Evolutionary conservation across 495 filamentous ascomycete genomes (phyloP).

Genomic region (Annulohypoxylon bovei): DNA sequence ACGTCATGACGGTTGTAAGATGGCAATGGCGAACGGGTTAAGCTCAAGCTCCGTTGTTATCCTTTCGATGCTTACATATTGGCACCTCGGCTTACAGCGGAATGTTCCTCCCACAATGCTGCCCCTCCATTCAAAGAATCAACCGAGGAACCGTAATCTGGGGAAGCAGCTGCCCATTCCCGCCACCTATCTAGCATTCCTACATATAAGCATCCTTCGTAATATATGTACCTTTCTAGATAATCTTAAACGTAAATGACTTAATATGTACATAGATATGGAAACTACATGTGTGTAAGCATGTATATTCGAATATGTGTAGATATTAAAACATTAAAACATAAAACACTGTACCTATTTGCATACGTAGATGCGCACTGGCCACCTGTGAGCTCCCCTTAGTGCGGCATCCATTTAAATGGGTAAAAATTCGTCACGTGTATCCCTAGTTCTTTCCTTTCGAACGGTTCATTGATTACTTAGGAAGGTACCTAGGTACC

Average conservation of each 20-base stretch:
- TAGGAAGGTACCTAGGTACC: conserved; percentile 16
- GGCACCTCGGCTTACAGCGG: conserved; percentile 41
- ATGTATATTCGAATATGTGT: no score
- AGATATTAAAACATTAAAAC: no score
- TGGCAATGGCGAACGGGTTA: background rate
- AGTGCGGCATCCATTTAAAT: background rate
- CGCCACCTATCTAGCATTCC: background rate
- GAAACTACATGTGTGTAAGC: background rate
- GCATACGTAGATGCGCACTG: background rate
- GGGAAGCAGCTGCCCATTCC: conserved; percentile 20
- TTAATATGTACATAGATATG: background rate
- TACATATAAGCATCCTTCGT: background rate
- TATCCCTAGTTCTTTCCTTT: background rate
- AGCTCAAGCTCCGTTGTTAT: conserved; percentile 3
- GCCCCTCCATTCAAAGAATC: conserved; percentile 18
- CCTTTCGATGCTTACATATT: conserved; percentile 8
- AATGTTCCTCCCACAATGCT: conserved; percentile 1
- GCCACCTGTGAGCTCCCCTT: background rate
- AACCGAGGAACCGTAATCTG: conserved; percentile 35
- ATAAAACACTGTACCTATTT: no score
- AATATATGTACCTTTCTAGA: conserved; percentile 2
- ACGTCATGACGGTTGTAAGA: conserved; percentile 3
- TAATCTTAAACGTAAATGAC: background rate
- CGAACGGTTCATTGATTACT: background rate
- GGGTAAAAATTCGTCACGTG: conserved; percentile 13